phyloP scores from a whole-genome alignment of 176 grass and related monocot genomes.

The Oryza australiensis region DNA sequence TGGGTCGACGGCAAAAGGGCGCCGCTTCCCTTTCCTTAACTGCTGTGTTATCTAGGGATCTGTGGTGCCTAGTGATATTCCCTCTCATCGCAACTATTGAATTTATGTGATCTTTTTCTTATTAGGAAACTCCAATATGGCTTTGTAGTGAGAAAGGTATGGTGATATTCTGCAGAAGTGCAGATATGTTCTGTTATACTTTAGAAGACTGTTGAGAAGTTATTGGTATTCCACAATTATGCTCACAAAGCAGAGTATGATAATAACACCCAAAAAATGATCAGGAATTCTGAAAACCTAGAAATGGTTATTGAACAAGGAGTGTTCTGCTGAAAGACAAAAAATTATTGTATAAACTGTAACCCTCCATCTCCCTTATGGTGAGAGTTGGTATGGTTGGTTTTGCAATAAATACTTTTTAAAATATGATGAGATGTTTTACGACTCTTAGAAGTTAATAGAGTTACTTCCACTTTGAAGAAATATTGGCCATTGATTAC shows the following conservation, averaged over 20 bases:
- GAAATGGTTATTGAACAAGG: slow-evolving; percentile 10
- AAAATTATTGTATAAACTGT: not conserved
- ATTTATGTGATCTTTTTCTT: not conserved
- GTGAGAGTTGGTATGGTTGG: not conserved
- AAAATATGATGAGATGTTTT: not conserved
- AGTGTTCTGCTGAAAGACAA: not conserved
- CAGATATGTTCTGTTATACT: not conserved
- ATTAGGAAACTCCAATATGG: not conserved
- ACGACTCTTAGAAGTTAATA: not conserved
- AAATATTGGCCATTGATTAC: not conserved
- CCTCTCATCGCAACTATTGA: not conserved
- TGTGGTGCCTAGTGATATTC: no score
- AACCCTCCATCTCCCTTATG: not conserved
- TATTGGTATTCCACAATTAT: not conserved
- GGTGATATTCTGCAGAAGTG: not conserved
- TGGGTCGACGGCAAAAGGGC: no score
- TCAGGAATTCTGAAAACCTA: not conserved
- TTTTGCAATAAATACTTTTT: slow-evolving; percentile 24
- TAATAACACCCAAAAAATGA: not conserved
- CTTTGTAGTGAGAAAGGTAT: not conserved
- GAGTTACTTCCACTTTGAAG: no score
- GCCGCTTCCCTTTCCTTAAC: not conserved
- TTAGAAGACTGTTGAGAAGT: not conserved
- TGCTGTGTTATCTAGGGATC: not conserved
- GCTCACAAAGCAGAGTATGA: not conserved